These are phyloP conservation scores for Scutellaria baicalensis DNA, from an alignment of 257 asterid species.

Conservation along the genomic window DNA sequence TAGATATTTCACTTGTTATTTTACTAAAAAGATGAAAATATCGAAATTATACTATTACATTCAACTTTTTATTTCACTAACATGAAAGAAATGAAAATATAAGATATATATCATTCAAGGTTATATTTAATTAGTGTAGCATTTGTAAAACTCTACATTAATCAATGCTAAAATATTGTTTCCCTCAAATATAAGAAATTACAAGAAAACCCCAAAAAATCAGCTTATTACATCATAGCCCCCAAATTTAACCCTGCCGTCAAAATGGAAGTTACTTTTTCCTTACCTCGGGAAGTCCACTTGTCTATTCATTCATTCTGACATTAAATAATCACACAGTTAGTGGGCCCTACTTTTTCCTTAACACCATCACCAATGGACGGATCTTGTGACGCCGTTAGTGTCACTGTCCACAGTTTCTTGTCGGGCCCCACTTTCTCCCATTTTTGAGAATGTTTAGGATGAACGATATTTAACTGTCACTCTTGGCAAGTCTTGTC, in stretches of 20 bases:
- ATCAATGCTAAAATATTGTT: no score
- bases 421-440: neutral
- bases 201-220: slow-evolving; percentile 11
- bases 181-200: neutral
- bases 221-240: neutral
- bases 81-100: no score
- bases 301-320: slow-evolving; percentile 21
- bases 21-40: no score
- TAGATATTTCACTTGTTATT: no score
- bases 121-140: no score
- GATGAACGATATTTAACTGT: slow-evolving; percentile 1
- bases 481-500: neutral
- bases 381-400: slow-evolving; percentile 29
- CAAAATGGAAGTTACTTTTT: slow-evolving; percentile 24
- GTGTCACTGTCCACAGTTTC: neutral
- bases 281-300: slow-evolving; percentile 44
- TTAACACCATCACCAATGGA: neutral
- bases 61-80: no score
- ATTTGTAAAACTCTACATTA: no score
- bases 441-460: slow-evolving; percentile 9
- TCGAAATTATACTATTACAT: no score
- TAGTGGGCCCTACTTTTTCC: slow-evolving; percentile 6
- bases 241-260: slow-evolving; percentile 25
- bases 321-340: slow-evolving; percentile 9
- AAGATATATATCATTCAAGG: no score